A percentile compares a stretch with the other conserved stretches of the same genome.
phyloP scores from a whole-genome alignment of 768 basidiomycete species.

The Strobilomyces echinocephalus region DNA sequence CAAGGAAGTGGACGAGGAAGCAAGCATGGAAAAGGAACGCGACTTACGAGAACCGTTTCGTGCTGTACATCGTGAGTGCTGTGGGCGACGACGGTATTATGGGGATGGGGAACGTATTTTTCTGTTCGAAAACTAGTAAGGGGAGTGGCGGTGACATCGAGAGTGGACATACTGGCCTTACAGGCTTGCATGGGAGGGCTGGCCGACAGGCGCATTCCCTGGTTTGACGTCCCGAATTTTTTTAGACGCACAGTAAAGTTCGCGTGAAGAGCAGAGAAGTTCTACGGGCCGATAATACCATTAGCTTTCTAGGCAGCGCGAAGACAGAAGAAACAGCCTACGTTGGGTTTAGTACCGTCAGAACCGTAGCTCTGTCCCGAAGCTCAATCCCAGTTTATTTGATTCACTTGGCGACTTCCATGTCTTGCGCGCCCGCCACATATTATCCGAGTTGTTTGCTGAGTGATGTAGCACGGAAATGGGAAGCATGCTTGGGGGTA shows the following conservation, averaged over 20 bases:
- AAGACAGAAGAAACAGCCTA: constrained; percentile 42
- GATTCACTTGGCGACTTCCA: too few species aligned
- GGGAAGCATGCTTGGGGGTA: too few species aligned
- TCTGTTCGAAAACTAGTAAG: constrained; percentile 35
- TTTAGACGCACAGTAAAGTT: constrained; percentile 76
- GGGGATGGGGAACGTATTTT: constrained; percentile 87
- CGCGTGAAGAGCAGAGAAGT: constrained; percentile 67
- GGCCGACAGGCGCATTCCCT: constrained; percentile 39
- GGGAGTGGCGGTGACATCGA: not conserved
- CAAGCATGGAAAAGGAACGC: not conserved
- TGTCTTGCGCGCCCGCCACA: constrained; percentile 53
- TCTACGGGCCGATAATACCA: constrained; percentile 45
- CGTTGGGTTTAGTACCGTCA: constrained; percentile 84
- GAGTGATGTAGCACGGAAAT: not conserved
- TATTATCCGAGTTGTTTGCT: constrained; percentile 3
- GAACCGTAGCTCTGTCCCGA: constrained; percentile 72
- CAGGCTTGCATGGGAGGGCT: constrained; percentile 44
- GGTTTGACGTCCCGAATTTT: constrained; percentile 59
- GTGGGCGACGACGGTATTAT: constrained; percentile 94
- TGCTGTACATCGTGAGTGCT: constrained; percentile 62
- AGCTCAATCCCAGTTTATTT: constrained; percentile 67
- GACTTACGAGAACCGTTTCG: constrained; percentile 81
- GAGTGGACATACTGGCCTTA: constrained; percentile 56
- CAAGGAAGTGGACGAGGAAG: not conserved
- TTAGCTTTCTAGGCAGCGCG: not conserved